phyloP scores from a whole-genome alignment of 306 rosid species.

The Inga leiocalycina region DNA sequence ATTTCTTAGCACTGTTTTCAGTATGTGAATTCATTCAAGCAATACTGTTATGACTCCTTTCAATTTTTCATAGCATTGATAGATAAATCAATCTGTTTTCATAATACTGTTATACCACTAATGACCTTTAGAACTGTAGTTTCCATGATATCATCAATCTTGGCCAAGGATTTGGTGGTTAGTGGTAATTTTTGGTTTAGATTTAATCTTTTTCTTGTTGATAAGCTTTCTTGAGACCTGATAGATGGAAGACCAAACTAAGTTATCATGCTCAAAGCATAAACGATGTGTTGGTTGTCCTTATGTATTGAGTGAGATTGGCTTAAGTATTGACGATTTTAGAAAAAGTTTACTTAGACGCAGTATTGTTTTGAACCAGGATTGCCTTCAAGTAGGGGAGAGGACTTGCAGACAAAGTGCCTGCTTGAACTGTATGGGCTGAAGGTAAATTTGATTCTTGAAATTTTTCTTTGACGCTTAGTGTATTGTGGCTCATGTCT shows the following conservation, averaged over 20 bases:
- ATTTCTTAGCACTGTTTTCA: constrained; percentile 8
- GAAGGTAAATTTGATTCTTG: constrained; percentile 72
- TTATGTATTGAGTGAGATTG: constrained; percentile 17
- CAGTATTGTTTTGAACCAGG: constrained; percentile 57
- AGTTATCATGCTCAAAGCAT: constrained; percentile 26
- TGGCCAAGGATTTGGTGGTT: constrained; percentile 20
- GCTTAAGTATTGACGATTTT: constrained; percentile 5
- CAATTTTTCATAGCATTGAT: constrained; percentile 9
- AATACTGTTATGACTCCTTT: background rate
- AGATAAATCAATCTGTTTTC: constrained; percentile 21
- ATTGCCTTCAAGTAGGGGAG: constrained; percentile 95
- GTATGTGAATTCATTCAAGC: background rate
- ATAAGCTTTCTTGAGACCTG: constrained; percentile 4
- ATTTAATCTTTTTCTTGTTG: background rate
- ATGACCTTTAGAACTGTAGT: constrained; percentile 26
- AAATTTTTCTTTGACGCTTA: constrained; percentile 30
- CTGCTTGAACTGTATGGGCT: constrained; percentile 91
- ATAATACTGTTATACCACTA: constrained; percentile 16
- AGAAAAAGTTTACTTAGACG: constrained; percentile 34
- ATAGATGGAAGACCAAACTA: constrained; percentile 1
- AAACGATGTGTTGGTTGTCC: constrained; percentile 21
- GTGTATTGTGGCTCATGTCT: constrained; percentile 5
- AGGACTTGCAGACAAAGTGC: constrained; percentile 93
- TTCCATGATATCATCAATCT: constrained; percentile 20
- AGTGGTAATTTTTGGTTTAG: constrained; percentile 15